phyloP scores from a whole-genome alignment of 179 eudicot species.

The Silene coronaria region DNA sequence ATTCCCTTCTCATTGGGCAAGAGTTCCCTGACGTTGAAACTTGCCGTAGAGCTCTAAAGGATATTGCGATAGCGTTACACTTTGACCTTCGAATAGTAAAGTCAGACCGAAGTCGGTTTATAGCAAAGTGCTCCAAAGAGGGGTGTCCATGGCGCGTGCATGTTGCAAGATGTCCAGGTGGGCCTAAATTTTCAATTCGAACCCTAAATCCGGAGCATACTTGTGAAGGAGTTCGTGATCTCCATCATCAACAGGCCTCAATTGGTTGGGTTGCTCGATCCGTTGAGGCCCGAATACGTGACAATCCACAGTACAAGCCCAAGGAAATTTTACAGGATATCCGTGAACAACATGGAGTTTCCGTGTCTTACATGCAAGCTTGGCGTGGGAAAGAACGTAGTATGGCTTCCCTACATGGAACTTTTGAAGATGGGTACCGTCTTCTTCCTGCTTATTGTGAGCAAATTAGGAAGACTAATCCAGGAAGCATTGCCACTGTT shows the following conservation, averaged over 20 bases:
- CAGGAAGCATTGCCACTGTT: constrained; percentile 89
- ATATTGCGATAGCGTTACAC: constrained; percentile 79
- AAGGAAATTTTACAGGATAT: constrained; percentile 95
- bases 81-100: constrained; percentile 88
- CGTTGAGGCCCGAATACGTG: constrained; percentile 66
- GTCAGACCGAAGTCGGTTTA: constrained; percentile 87
- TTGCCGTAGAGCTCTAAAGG: constrained; percentile 74
- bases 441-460: constrained; percentile 88
- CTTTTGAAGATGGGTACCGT: constrained; percentile 87
- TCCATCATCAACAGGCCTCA: constrained; percentile 95
- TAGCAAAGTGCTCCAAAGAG: constrained; percentile 82
- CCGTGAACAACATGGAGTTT: constrained; percentile 75
- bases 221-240: constrained; percentile 82
- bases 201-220: constrained; percentile 70
- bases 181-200: constrained; percentile 71
- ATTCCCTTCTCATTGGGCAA: constrained; percentile 54
- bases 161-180: constrained; percentile 83
- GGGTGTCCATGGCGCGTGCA: constrained; percentile 97
- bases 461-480: constrained; percentile 74
- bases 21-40: constrained; percentile 83
- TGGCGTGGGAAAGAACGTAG: constrained; percentile 97
- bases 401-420: constrained; percentile 90
- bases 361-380: constrained; percentile 91
- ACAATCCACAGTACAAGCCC: constrained; percentile 86
- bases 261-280: constrained; percentile 97